These are phyloP conservation scores for Shiraia bambusicola DNA, from an alignment of 2,329 filamentous ascomycete genomes.

Conservation along the genomic window DNA sequence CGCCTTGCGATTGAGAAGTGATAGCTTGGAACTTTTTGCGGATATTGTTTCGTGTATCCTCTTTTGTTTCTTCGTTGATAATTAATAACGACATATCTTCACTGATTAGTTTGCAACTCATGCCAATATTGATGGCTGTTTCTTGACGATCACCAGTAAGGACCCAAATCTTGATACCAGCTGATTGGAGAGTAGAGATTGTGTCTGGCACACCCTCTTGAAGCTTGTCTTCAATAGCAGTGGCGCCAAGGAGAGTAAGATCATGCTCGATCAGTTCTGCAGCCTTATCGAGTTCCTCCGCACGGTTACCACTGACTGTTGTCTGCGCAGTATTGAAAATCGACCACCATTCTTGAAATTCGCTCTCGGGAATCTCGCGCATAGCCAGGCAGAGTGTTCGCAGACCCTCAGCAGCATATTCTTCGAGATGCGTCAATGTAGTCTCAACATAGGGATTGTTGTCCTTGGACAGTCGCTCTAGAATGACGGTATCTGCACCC, in stretches of 20 bases:
- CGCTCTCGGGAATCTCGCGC: constrained; percentile 86
- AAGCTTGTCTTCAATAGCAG: constrained; percentile 93
- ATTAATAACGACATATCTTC: constrained; percentile 99
- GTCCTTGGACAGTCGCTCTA: constrained; percentile 81
- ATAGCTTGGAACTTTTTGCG: constrained; percentile 93
- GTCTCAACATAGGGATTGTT: constrained; percentile 79
- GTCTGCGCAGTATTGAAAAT: constrained; percentile 87
- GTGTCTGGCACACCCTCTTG: constrained; percentile 98
- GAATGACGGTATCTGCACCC: constrained; percentile 94
- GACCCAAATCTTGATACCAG: constrained; percentile 98
- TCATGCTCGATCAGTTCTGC: constrained; percentile 93
- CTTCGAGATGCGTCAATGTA: constrained; percentile 95
- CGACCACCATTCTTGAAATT: constrained; percentile 83
- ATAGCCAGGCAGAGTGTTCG: constrained; percentile 92
- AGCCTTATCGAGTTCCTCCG: constrained; percentile 94
- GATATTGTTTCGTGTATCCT: constrained; percentile 81
- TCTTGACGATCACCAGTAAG: constrained; percentile 96
- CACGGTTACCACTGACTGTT: constrained; percentile 87
- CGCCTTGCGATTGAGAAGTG: constrained; percentile 73
- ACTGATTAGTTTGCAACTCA: constrained; percentile 98
- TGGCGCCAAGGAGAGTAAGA: constrained; percentile 87
- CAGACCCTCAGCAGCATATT: constrained; percentile 94
- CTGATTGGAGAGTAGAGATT: constrained; percentile 93
- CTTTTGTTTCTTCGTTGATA: constrained; percentile 83
- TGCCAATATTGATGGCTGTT: constrained; percentile 98